Evolutionary conservation across 176 grass and related monocot genomes (phyloP), one percentile per base, ranked within the genome.

Genomic region (Phoenix roebelenii): DNA sequence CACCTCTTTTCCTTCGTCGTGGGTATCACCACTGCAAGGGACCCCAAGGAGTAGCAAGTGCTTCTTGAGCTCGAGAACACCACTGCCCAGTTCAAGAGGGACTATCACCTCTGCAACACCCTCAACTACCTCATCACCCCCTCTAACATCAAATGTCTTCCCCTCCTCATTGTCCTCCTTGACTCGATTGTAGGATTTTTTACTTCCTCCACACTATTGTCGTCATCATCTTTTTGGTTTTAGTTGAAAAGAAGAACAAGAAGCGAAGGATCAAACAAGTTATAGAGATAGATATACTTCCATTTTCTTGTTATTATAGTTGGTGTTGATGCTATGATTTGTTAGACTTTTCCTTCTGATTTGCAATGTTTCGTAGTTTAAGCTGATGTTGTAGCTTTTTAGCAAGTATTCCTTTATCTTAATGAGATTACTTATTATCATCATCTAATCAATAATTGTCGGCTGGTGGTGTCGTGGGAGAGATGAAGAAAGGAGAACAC

Each of bases 91-190:
- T 20, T 20, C 20, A 20, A 20, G 20, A 20, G 20, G 20, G 20
- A 20, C 20, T 28, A 89, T 83, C 77, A 89, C 87, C 50, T 98
- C 92, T 72, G 79, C 85, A 61, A 81, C 73, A 98, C 84, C 20
- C 84, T 98, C 74, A 98, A 98, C 65, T 98, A 92, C 79, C 93
- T 98, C 57, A 98, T 84, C 54, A 84, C 93, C 19, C 81, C 73
- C 7, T 92, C 84, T 16, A 87, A 84, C 50, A 87, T 98, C 73
- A 89, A 98, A 92, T 50, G 87, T 67, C 22, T 89, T 98, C 74
- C 84, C 89, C 26, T 82, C 85, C 2, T 85, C 75, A 1, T 30
- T 30, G 53, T 69, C 84, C 7, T 97, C 84, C 4, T 80, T 74
- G 0, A 63, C 58, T 16, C 48, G 28, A 30, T 30, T 0, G 28